A percentile compares a stretch with the other conserved stretches of the same genome.
These are phyloP conservation scores for Novymonas esmeraldas DNA, from an alignment of 208 protist genomes.

Conservation along the genomic window DNA sequence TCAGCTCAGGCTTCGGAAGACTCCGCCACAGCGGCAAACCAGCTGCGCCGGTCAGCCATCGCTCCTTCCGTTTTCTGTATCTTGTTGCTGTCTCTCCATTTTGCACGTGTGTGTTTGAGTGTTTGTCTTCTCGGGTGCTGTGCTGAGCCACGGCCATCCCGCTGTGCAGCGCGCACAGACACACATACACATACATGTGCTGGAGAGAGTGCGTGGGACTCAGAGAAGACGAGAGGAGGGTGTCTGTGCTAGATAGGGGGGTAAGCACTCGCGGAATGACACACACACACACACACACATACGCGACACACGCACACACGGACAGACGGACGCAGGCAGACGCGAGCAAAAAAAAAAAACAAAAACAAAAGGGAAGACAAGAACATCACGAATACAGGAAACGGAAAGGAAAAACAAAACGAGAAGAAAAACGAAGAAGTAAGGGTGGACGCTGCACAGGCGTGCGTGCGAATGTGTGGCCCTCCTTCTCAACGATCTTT, in stretches of 20 bases:
- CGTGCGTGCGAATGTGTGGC: no score
- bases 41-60: constrained; percentile 3
- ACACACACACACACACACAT: constrained; percentile 1
- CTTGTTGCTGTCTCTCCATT: constrained; percentile 1
- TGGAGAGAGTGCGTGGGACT: neutral
- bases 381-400: no score
- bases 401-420: no score
- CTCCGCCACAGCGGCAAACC: constrained; percentile 21
- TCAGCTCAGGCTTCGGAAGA: neutral
- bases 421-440: no score
- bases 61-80: neutral
- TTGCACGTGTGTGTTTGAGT: neutral
- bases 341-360: neutral
- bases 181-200: neutral
- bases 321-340: no score
- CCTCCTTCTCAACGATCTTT: no score
- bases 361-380: no score
- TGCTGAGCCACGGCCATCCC: no score
- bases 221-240: neutral
- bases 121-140: neutral
- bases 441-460: no score
- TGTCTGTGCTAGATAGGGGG: constrained; percentile 23
- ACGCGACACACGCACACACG: no score
- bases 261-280: constrained; percentile 8
- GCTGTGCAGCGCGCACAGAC: no score